A percentile compares a stretch with the other conserved stretches of the same genome.
These are phyloP conservation scores for Malassezia psittaci DNA, from an alignment of 1,284 basidiomycete genomes.

Conservation along the genomic window DNA sequence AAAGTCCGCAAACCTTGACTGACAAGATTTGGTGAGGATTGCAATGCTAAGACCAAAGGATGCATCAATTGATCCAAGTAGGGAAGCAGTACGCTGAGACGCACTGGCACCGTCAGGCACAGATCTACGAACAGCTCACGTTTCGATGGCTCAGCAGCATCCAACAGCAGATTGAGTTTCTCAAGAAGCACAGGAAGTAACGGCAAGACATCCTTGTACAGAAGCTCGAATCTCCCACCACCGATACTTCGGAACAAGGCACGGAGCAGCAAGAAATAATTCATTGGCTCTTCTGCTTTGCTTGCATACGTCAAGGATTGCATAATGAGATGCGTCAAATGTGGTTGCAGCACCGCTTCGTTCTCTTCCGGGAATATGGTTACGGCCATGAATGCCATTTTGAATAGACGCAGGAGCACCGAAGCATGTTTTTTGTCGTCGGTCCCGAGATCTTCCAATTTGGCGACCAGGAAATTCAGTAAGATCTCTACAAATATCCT, in stretches of 20 bases:
- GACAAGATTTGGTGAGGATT: conserved; percentile 70
- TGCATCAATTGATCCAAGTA: conserved; percentile 95
- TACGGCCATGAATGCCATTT: conserved; percentile 89
- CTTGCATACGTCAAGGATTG: conserved; percentile 89
- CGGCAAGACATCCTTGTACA: conserved; percentile 94
- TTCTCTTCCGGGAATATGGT: conserved; percentile 67
- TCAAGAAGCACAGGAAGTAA: conserved; percentile 95
- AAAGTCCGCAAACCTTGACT: conserved; percentile 91
- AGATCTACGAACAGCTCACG: conserved; percentile 70
- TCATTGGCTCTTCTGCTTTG: conserved; percentile 76
- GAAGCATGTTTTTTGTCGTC: conserved; percentile 63
- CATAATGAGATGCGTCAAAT: conserved; percentile 89
- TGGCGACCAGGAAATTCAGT: conserved; percentile 70
- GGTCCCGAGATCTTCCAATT: conserved; percentile 73
- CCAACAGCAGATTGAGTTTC: conserved; percentile 60
- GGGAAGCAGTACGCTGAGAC: conserved; percentile 87
- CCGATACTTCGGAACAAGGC: conserved; percentile 94
- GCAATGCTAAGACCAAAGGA: conserved; percentile 81
- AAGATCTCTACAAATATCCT: conserved; percentile 86
- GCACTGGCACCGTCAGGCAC: conserved; percentile 89
- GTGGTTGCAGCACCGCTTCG: conserved; percentile 81
- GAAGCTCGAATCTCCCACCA: conserved; percentile 84
- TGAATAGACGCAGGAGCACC: conserved; percentile 80
- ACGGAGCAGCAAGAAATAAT: conserved; percentile 89
- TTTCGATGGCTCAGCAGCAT: conserved; percentile 37